phyloP scores from a whole-genome alignment of 176 grass and related monocot genomes.

The Leersia perrieri region DNA sequence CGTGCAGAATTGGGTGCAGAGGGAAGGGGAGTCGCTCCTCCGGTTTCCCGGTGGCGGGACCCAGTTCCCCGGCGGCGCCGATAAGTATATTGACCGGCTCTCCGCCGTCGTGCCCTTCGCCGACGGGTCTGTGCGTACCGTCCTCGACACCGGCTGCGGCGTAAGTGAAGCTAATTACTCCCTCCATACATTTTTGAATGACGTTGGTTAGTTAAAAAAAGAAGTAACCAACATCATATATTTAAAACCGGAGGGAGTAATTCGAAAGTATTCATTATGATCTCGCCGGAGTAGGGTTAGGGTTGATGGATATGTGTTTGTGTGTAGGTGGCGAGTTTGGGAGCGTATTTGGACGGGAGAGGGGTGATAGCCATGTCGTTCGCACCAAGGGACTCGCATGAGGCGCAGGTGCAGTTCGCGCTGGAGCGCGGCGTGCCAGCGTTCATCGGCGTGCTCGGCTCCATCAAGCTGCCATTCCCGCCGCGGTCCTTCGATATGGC shows the following conservation, averaged over 20 bases:
- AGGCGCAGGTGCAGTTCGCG: constrained; percentile 92
- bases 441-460: constrained; percentile 84
- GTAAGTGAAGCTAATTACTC: too few species aligned
- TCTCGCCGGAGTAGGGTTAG: too few species aligned
- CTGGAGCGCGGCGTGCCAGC: constrained; percentile 91
- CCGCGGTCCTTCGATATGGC: constrained; percentile 90
- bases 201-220: too few species aligned
- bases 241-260: too few species aligned
- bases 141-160: constrained; percentile 87
- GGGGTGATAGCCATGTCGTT: constrained; percentile 89
- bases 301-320: too few species aligned
- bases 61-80: constrained; percentile 74
- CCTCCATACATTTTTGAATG: too few species aligned
- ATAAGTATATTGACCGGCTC: constrained; percentile 87
- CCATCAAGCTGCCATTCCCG: constrained; percentile 88
- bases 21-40: constrained; percentile 62
- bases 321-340: constrained; percentile 77
- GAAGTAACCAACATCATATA: too few species aligned
- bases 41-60: constrained; percentile 92
- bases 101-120: constrained; percentile 62
- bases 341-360: constrained; percentile 70
- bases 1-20: constrained; percentile 92
- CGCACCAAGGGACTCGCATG: constrained; percentile 91
- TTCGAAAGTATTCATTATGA: too few species aligned
- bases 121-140: constrained; percentile 67